phyloP scores from a whole-genome alignment of 441 rosid genomes.

The California macrophylla region DNA sequence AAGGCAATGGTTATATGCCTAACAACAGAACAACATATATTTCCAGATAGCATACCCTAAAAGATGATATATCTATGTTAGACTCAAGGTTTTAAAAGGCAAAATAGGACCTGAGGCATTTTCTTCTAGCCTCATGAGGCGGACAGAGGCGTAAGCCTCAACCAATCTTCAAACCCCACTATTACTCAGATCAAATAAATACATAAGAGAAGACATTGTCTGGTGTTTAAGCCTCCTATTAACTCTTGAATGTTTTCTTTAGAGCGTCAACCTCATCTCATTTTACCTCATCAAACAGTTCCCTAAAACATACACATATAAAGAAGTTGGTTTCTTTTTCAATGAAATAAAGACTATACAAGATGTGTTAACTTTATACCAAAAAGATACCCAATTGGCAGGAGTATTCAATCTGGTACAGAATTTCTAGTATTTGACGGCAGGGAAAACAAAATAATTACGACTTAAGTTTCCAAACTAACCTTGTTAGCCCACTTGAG shows the following conservation, averaged over 20 bases:
- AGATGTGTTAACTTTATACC: background rate
- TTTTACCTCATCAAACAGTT: background rate
- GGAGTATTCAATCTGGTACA: too few relatives aligned
- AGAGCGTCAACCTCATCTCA: background rate
- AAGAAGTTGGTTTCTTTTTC: background rate
- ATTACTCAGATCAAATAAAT: background rate
- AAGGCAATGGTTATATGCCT: background rate
- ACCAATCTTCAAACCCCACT: background rate
- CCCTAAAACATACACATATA: background rate
- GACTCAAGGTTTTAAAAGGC: too few relatives aligned
- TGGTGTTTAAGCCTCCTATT: background rate
- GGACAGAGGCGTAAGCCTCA: too few relatives aligned
- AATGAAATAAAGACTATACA: background rate
- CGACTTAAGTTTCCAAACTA: background rate
- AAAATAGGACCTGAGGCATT: too few relatives aligned
- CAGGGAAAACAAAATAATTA: too few relatives aligned
- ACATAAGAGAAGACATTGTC: background rate
- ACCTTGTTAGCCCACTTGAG: slow-evolving; percentile 31
- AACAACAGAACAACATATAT: background rate
- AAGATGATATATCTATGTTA: too few relatives aligned
- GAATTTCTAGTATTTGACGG: too few relatives aligned
- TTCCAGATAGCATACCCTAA: background rate
- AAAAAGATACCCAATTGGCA: background rate
- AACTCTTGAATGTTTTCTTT: background rate
- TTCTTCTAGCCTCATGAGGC: too few relatives aligned